Evolutionary conservation across 441 rosid species (phyloP).

Genomic region (Biscutella laevigata): DNA sequence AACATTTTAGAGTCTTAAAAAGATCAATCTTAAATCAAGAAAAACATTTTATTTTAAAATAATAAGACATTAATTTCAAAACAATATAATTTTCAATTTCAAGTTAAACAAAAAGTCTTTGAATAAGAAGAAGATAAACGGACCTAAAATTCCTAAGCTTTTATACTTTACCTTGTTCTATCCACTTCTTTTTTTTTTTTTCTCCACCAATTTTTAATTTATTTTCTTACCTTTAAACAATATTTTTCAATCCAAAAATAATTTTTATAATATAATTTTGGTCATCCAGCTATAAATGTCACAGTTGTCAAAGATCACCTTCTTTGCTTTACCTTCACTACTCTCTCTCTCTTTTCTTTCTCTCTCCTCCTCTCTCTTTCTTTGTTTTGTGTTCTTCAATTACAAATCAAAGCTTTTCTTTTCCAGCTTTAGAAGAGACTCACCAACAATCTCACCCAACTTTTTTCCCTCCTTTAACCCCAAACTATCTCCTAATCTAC

Average conservation of each 20-base stretch:
- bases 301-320: constrained; percentile 23
- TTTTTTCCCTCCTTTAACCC: constrained; percentile 13
- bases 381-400: constrained; percentile 50
- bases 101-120: constrained; percentile 9
- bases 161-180: constrained; percentile 1
- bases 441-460: constrained; percentile 57
- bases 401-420: constrained; percentile 75
- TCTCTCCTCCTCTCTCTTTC: constrained; percentile 23
- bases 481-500: background rate
- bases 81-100: background rate
- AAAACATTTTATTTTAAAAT: background rate
- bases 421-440: constrained; percentile 43
- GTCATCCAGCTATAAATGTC: constrained; percentile 34
- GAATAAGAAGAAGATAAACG: constrained; percentile 10
- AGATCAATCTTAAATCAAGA: background rate
- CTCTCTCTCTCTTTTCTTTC: constrained; percentile 30
- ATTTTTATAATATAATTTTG: background rate
- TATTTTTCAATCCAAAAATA: background rate
- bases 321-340: constrained; percentile 49
- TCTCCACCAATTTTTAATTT: background rate
- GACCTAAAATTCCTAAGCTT: background rate
- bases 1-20: background rate
- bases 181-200: background rate
- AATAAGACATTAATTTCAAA: background rate
- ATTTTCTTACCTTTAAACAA: background rate